These are phyloP conservation scores for Penicillium corylophilum DNA, from an alignment of 2,329 filamentous ascomycete genomes.

Conservation along the genomic window DNA sequence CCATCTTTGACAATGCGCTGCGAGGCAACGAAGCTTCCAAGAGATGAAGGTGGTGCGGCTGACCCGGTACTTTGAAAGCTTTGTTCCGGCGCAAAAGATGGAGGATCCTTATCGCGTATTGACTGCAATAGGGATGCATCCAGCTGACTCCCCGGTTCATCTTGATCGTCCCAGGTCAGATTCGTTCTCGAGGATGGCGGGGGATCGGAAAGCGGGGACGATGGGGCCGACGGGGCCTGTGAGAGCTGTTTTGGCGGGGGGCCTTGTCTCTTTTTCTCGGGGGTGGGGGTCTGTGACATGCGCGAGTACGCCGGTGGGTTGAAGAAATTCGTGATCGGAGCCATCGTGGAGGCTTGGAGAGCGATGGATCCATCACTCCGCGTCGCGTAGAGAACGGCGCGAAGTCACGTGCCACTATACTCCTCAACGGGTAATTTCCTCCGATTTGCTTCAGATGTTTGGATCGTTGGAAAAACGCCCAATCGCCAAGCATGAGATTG, in stretches of 20 bases:
- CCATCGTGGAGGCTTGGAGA: constrained; percentile 21
- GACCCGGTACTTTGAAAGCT: constrained; percentile 22
- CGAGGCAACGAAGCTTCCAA: constrained; percentile 32
- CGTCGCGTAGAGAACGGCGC: constrained; percentile 18
- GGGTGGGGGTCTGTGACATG: background rate
- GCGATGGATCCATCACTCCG: constrained; percentile 1
- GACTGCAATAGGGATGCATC: background rate
- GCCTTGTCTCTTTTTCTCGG: background rate
- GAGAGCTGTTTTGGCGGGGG: background rate
- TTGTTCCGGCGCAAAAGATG: constrained; percentile 8
- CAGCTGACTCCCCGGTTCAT: background rate
- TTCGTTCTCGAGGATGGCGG: constrained; percentile 30
- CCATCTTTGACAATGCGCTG: constrained; percentile 59
- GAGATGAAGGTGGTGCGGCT: constrained; percentile 13
- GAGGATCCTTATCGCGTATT: constrained; percentile 3
- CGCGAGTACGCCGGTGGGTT: constrained; percentile 34
- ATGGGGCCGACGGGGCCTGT: constrained; percentile 3
- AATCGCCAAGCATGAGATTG: too few species aligned
- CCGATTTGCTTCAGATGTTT: too few species aligned
- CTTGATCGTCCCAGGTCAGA: constrained; percentile 13
- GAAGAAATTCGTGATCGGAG: constrained; percentile 50
- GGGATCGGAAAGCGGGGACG: constrained; percentile 20
- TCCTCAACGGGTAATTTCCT: constrained; percentile 2
- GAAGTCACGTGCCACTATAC: constrained; percentile 16
- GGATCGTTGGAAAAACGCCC: too few species aligned